Percentiles rank a stretch among this genome's conserved stretches.
These are phyloP conservation scores for Tillandsia leiboldiana DNA, from an alignment of 176 grass and related monocot species.

Conservation along the genomic window DNA sequence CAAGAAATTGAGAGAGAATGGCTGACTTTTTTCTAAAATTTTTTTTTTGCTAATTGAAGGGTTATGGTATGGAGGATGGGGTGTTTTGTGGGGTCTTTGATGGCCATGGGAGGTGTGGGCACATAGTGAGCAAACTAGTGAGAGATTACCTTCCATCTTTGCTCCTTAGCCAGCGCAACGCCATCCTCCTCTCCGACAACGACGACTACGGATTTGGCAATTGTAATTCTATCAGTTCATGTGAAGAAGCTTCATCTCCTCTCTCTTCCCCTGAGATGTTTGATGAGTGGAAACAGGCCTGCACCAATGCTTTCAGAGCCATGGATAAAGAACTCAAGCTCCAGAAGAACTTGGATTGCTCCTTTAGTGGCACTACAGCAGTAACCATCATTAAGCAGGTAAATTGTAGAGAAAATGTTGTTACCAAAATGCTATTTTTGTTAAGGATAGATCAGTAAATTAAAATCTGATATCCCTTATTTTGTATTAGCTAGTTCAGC, in stretches of 20 bases:
- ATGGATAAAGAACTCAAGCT: conserved; percentile 80
- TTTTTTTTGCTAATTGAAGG: conserved; percentile 23
- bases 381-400: conserved; percentile 90
- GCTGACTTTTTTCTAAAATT: background rate
- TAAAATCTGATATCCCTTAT: background rate
- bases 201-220: conserved; percentile 31
- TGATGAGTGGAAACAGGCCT: conserved; percentile 71
- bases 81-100: conserved; percentile 92
- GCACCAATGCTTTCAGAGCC: conserved; percentile 50
- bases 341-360: conserved; percentile 39
- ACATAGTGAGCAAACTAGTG: conserved; percentile 53
- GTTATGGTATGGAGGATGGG: conserved; percentile 77
- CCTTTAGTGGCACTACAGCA: conserved; percentile 79
- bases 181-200: conserved; percentile 25
- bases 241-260: conserved; percentile 23
- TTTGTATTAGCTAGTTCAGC: background rate
- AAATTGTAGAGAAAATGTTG: background rate
- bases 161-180: conserved; percentile 62
- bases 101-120: conserved; percentile 73
- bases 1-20: background rate
- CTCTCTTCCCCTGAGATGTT: conserved; percentile 36
- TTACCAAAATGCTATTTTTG: background rate
- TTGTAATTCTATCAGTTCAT: conserved; percentile 20
- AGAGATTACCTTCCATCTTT: conserved; percentile 71
- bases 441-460: conserved; percentile 4